Evolutionary conservation across 805 yeast genomes (phyloP).

Genomic region (Spathaspora gorwiae): DNA sequence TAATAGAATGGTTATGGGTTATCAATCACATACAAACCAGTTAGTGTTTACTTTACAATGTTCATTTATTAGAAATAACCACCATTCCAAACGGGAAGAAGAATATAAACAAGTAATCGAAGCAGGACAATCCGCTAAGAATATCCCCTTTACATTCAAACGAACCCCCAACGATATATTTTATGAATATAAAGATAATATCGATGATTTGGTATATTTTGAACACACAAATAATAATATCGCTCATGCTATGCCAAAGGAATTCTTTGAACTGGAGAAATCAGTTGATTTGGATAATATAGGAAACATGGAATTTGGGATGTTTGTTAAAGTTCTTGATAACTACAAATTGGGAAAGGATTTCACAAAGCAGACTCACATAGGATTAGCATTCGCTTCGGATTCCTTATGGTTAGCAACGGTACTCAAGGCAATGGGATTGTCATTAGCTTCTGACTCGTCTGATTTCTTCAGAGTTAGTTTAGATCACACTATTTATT

Average conservation of each 20-base stretch:
- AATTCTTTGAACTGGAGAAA: conserved; percentile 9
- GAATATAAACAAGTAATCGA: conserved; percentile 1
- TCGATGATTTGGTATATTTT: conserved; percentile 12
- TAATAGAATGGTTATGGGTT: conserved; percentile 26
- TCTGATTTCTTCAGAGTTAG: conserved; percentile 32
- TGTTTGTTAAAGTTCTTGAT: conserved; percentile 28
- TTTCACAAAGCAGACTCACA: conserved; percentile 14
- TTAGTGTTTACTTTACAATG: conserved; percentile 26
- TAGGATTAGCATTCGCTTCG: conserved; percentile 22
- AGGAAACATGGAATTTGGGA: conserved; percentile 22
- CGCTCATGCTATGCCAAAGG: conserved; percentile 23
- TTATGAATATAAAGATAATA: conserved; percentile 16
- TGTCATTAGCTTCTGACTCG: conserved; percentile 10
- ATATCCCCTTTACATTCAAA: conserved; percentile 28
- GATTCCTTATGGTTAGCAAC: conserved; percentile 31
- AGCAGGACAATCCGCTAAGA: conserved; percentile 14
- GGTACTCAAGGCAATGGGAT: conserved; percentile 22
- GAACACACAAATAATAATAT: conserved; percentile 27
- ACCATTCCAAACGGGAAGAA: conserved; percentile 10
- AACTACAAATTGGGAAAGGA: conserved; percentile 20
- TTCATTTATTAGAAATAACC: conserved; percentile 29
- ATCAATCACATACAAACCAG: conserved; percentile 22
- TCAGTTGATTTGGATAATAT: conserved; percentile 7
- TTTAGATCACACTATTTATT: conserved; percentile 32
- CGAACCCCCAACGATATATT: conserved; percentile 18